Percentiles rank a stretch among this genome's conserved stretches.
These are phyloP conservation scores for Endotrypanum monterogeii DNA, from an alignment of 208 protist genomes.

Conservation along the genomic window DNA sequence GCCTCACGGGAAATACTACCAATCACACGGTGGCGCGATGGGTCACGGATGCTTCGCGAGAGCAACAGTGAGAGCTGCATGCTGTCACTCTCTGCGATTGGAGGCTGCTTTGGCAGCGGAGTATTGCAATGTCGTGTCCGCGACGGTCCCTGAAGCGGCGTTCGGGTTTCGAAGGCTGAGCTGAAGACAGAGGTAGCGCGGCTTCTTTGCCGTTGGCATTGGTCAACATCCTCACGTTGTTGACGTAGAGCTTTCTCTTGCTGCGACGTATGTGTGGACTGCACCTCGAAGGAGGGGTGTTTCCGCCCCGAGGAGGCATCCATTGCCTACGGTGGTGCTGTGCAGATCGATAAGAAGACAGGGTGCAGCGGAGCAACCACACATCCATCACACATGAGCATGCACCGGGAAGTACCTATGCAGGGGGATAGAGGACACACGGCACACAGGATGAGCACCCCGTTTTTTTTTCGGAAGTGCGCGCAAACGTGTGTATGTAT, in stretches of 20 bases:
- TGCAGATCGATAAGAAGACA: neutral
- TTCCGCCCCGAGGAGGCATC: neutral
- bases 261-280: neutral
- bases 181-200: slow-evolving; percentile 2
- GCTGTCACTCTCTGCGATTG: neutral
- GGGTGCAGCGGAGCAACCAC: neutral
- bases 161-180: neutral
- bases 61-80: slow-evolving; percentile 23
- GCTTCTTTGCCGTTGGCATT: neutral
- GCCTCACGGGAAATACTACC: slow-evolving; percentile 3
- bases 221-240: neutral
- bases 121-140: neutral
- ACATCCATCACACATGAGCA: too few species aligned
- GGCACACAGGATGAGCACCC: too few species aligned
- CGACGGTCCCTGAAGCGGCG: neutral
- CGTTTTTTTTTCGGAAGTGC: too few species aligned
- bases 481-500: too few species aligned
- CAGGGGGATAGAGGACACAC: too few species aligned
- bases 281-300: neutral
- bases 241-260: slow-evolving; percentile 2
- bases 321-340: neutral
- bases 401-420: too few species aligned
- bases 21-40: slow-evolving; percentile 7
- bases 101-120: slow-evolving; percentile 2
- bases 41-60: slow-evolving; percentile 30